A percentile compares a stretch with the other conserved stretches of the same genome.
Evolutionary conservation across 1,139 yeast species (phyloP).

Genomic region (Debaryomyces coudertii): DNA sequence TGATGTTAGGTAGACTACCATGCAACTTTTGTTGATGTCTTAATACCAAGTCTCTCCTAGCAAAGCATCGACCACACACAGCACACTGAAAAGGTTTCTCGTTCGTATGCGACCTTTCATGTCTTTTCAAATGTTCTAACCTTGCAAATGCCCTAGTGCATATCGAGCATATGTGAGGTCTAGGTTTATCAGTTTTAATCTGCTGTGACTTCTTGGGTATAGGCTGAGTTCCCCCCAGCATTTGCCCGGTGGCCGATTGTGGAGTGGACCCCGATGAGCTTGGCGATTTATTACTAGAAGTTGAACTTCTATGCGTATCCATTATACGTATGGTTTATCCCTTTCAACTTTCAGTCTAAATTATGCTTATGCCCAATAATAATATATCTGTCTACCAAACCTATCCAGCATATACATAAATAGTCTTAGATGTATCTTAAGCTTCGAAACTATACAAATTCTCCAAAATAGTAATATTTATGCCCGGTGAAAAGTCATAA

Average conservation of each 20-base stretch:
- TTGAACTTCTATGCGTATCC: constrained; percentile 8
- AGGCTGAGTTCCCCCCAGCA: constrained; percentile 48
- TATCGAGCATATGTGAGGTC: constrained; percentile 89
- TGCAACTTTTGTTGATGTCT: constrained; percentile 51
- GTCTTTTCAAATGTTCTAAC: constrained; percentile 90
- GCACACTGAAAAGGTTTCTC: constrained; percentile 85
- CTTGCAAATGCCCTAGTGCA: constrained; percentile 97
- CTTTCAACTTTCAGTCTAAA: not conserved
- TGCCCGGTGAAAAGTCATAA: constrained; percentile 1
- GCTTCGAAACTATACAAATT: not conserved
- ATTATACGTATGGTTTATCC: not conserved
- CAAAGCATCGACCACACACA: constrained; percentile 54
- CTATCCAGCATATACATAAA: not conserved
- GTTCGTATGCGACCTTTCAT: constrained; percentile 92
- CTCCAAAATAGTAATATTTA: not conserved
- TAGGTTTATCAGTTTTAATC: constrained; percentile 85
- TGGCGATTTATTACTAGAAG: constrained; percentile 7
- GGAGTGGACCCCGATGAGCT: constrained; percentile 6
- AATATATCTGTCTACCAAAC: not conserved
- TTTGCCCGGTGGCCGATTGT: not conserved
- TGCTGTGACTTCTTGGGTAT: constrained; percentile 85
- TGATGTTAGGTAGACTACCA: constrained; percentile 27
- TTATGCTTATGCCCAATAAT: not conserved
- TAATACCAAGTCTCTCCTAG: constrained; percentile 50
- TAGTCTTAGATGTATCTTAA: not conserved